phyloP scores from a whole-genome alignment of 805 yeast genomes.

The Kodamaea lidongshanica region DNA sequence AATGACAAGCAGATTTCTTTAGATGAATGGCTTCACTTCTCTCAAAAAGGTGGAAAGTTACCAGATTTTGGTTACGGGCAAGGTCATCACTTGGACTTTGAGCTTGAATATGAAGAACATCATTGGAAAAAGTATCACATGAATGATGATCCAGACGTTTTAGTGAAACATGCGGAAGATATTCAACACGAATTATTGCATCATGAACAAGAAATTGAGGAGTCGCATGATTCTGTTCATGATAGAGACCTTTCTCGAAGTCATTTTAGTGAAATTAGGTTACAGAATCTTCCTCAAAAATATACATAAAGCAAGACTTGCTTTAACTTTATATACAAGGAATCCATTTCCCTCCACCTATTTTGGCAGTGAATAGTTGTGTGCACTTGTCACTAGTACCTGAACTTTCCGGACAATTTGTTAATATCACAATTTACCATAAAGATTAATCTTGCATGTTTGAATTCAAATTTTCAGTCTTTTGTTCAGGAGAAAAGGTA shows the following conservation, averaged over 20 bases:
- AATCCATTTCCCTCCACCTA: too few relatives aligned
- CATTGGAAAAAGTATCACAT: slow-evolving; percentile 84
- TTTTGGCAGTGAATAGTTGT: too few relatives aligned
- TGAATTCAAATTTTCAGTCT: too few relatives aligned
- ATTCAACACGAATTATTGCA: slow-evolving; percentile 80
- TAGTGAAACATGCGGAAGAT: slow-evolving; percentile 78
- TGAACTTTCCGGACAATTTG: too few relatives aligned
- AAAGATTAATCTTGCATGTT: too few relatives aligned
- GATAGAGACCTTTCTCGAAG: slow-evolving; percentile 24
- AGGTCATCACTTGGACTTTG: slow-evolving; percentile 92
- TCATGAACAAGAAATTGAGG: slow-evolving; percentile 81
- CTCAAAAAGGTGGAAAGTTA: slow-evolving; percentile 57
- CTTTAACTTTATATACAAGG: too few relatives aligned
- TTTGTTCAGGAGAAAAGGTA: too few relatives aligned
- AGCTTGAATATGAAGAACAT: slow-evolving; percentile 87
- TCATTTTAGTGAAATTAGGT: slow-evolving; percentile 24
- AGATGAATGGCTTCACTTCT: slow-evolving; percentile 66
- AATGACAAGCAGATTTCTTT: slow-evolving; percentile 57
- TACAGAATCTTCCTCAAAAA: slow-evolving; percentile 29
- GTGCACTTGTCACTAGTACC: too few relatives aligned
- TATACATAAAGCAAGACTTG: slow-evolving; percentile 14
- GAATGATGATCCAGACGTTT: slow-evolving; percentile 76
- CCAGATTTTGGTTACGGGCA: slow-evolving; percentile 94
- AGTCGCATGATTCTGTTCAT: slow-evolving; percentile 29
- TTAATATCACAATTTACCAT: too few relatives aligned